Base-by-base conservation (phyloP, 805 yeast genomes). In the Nakazawaea wickerhamii region DNA sequence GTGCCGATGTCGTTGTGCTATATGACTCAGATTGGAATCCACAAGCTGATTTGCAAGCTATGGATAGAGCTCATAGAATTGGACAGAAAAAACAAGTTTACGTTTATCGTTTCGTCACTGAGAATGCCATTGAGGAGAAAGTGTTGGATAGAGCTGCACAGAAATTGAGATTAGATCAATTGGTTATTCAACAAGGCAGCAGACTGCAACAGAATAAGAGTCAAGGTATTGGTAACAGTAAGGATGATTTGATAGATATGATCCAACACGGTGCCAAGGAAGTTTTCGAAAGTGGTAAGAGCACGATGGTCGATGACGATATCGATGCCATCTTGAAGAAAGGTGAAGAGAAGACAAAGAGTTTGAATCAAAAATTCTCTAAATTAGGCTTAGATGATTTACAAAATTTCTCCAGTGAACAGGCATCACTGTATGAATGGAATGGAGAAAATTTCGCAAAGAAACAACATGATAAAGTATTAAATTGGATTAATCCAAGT, bases 11-110 rank as follows among this genome's bases (percentile, higher is more conserved):
- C 33, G 98, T 90, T 38, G 76, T 90, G 3, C 61, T 90, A 21
- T 91, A 78, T 58, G 98, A 90, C 61, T 84, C 95, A 0, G 98
- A 90, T 65, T 90, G 98, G 98, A 90, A 90, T 57, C 98, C 98
- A 2, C 98, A 90, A 59, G 97, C 96, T 0, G 98, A 90, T 69
- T 70, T 90, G 54, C 98, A 90, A 65, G 97, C 97, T 1, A 90
- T 90, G 98, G 98, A 91, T 61, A 76, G 98, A 58, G 98, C 97
- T 1, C 98, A 90, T 58, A 79, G 98, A 69, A 90, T 90, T 58
- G 98, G 98, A 15, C 98, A 90, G 61, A 91, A 86, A 59, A 91
- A 91, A 57, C 99, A 91, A 65, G 99, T 91, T 7, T 75, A 81
- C 53, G 98, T 91, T 15, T 91, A 75, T 60, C 70, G 99, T 50